A percentile compares a stretch with the other conserved stretches of the same genome.
phyloP scores from a whole-genome alignment of 805 yeast species.

The Schwanniomyces vanrijiae region DNA sequence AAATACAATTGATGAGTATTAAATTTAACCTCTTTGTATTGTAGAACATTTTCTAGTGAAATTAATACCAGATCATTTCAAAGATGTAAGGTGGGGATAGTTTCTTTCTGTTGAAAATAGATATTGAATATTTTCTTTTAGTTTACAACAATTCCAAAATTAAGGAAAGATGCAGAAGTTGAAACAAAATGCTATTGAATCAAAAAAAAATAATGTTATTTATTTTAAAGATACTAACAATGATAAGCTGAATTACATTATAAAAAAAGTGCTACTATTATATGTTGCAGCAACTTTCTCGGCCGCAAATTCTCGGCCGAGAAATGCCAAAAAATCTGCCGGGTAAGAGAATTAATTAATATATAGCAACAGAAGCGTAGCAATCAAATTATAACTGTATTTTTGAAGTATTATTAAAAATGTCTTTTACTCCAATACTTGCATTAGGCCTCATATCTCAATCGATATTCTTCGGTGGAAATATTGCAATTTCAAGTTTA shows the following conservation, averaged over 20 bases:
- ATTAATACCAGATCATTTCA: background rate
- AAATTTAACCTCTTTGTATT: background rate
- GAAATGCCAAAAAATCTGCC: too few species aligned
- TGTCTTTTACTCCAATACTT: conserved; percentile 3
- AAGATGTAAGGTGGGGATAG: background rate
- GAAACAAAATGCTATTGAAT: too few species aligned
- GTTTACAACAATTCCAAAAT: background rate
- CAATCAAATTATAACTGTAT: background rate
- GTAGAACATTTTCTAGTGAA: background rate
- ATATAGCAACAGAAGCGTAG: too few species aligned
- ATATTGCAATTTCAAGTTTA: conserved; percentile 2
- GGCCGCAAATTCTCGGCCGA: too few species aligned
- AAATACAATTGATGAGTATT: background rate
- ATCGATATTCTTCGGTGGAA: conserved; percentile 6
- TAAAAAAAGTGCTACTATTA: too few species aligned
- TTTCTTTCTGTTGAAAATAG: background rate
- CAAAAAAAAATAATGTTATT: too few species aligned
- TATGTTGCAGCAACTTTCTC: too few species aligned
- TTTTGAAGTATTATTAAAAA: background rate
- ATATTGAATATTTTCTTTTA: too few species aligned
- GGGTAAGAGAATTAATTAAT: background rate
- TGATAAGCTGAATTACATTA: too few species aligned
- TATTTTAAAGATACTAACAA: too few species aligned
- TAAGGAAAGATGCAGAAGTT: too few species aligned
- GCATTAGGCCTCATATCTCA: conserved; percentile 6